These are phyloP conservation scores for Erigeron philadelphicus DNA, from an alignment of 140 eudicot species.

Conservation along the genomic window DNA sequence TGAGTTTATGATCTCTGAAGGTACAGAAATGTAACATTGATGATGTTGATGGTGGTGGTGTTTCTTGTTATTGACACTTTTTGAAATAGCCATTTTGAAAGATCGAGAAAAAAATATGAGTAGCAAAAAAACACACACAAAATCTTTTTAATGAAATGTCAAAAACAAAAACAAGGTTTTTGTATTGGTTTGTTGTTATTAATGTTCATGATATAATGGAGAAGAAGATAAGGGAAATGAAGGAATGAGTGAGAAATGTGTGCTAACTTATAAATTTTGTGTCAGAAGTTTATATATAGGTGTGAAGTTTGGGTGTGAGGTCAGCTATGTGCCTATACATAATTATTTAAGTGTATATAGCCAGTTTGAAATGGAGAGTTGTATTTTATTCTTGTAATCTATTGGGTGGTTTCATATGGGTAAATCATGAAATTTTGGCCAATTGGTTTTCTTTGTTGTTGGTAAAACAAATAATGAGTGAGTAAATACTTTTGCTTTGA, in stretches of 20 bases:
- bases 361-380: conserved; percentile 17
- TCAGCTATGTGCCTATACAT: neutral
- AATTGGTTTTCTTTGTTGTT: neutral
- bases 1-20: conserved; percentile 70
- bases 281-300: conserved; percentile 34
- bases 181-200: conserved; percentile 11
- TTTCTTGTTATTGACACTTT: conserved; percentile 46
- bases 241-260: conserved; percentile 28
- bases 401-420: conserved; percentile 20
- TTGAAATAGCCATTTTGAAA: conserved; percentile 54
- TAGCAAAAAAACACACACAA: neutral
- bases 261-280: conserved; percentile 31
- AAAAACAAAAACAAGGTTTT: conserved; percentile 12
- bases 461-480: neutral
- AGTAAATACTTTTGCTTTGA: neutral
- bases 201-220: conserved; percentile 21
- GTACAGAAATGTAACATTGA: conserved; percentile 68
- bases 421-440: conserved; percentile 19
- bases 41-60: conserved; percentile 20
- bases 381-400: conserved; percentile 8
- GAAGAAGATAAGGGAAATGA: conserved; percentile 20
- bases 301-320: conserved; percentile 16
- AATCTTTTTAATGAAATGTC: neutral
- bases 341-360: conserved; percentile 14
- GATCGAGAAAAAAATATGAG: neutral